Evolutionary conservation across 1,139 yeast genomes (phyloP).

Genomic region (Yamadazyma triangularis): DNA sequence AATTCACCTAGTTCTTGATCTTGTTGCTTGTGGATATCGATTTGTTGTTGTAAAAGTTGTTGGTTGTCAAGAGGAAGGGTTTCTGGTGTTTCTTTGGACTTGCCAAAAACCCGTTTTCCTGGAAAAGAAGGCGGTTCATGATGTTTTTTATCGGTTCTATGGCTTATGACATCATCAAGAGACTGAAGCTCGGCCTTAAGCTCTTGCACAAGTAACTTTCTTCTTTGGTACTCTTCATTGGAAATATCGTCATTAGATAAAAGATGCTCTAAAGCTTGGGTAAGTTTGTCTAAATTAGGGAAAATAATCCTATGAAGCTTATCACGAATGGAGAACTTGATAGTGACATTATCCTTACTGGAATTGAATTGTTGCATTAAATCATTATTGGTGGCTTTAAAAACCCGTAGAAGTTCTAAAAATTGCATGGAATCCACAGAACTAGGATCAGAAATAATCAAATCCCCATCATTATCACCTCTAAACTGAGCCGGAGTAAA

Average conservation of each 20-base stretch:
- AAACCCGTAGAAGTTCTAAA: conserved; percentile 33
- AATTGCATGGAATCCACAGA: conserved; percentile 27
- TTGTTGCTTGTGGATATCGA: conserved; percentile 54
- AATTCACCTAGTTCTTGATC: conserved; percentile 63
- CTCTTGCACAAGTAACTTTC: conserved; percentile 24
- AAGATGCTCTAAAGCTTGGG: conserved; percentile 14
- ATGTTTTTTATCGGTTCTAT: not conserved
- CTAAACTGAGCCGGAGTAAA: conserved; percentile 14
- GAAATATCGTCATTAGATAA: conserved; percentile 14
- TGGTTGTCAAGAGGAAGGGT: conserved; percentile 56
- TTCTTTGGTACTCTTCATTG: conserved; percentile 16
- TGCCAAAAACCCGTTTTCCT: conserved; percentile 42
- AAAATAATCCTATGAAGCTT: conserved; percentile 18
- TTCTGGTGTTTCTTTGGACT: conserved; percentile 50
- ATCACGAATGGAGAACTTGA: conserved; percentile 16
- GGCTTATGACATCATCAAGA: conserved; percentile 3
- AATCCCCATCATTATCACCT: conserved; percentile 3
- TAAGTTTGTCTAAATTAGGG: conserved; percentile 24
- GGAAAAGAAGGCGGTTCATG: not conserved
- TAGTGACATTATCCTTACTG: conserved; percentile 10
- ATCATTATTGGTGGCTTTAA: conserved; percentile 28
- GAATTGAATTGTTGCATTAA: conserved; percentile 14
- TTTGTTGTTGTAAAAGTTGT: conserved; percentile 62
- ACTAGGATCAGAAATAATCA: conserved; percentile 5
- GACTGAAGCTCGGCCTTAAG: conserved; percentile 13